Conservation (phyloP, 352 stramenopile genomes). For the Pythium aquatile region DNA sequence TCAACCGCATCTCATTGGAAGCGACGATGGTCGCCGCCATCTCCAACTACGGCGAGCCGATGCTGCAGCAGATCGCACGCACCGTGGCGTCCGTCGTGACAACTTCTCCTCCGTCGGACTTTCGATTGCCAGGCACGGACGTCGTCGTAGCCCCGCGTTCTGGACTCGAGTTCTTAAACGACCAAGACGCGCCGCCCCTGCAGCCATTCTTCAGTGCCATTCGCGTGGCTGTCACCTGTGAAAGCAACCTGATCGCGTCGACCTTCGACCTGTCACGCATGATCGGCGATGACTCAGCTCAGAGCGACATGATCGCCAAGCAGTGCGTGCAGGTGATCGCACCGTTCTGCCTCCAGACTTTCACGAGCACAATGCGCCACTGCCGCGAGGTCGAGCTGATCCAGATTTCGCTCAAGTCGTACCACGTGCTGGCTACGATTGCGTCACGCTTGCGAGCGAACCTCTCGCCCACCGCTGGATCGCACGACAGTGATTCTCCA, state of each 20-base stretch:
- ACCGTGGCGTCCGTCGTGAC: conserved; percentile 79
- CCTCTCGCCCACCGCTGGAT: conserved; percentile 21
- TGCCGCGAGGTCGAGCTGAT: conserved; percentile 83
- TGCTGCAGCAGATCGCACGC: conserved; percentile 55
- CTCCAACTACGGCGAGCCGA: conserved; percentile 49
- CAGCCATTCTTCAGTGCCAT: conserved; percentile 81
- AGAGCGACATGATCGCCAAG: conserved; percentile 51
- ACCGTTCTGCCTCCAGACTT: conserved; percentile 66
- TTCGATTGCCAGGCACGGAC: conserved; percentile 45
- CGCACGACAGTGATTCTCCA: neutral
- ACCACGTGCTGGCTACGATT: conserved; percentile 76
- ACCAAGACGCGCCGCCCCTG: conserved; percentile 72
- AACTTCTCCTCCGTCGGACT: conserved; percentile 73
- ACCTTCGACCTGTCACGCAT: conserved; percentile 71
- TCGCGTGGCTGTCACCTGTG: conserved; percentile 68
- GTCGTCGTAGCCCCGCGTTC: conserved; percentile 44
- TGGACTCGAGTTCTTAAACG: conserved; percentile 77
- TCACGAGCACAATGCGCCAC: conserved; percentile 76
- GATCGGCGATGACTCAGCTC: conserved; percentile 35
- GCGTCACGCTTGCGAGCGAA: conserved; percentile 66
- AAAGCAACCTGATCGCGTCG: conserved; percentile 74
- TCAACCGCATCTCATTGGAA: conserved; percentile 73
- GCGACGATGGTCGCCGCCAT: conserved; percentile 69
- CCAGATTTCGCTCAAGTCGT: conserved; percentile 81
- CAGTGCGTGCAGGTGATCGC: conserved; percentile 64